Percentiles rank a stretch among this genome's conserved stretches.
phyloP scores from a whole-genome alignment of 768 basidiomycete genomes.

The Gelatoporia subvermispora region DNA sequence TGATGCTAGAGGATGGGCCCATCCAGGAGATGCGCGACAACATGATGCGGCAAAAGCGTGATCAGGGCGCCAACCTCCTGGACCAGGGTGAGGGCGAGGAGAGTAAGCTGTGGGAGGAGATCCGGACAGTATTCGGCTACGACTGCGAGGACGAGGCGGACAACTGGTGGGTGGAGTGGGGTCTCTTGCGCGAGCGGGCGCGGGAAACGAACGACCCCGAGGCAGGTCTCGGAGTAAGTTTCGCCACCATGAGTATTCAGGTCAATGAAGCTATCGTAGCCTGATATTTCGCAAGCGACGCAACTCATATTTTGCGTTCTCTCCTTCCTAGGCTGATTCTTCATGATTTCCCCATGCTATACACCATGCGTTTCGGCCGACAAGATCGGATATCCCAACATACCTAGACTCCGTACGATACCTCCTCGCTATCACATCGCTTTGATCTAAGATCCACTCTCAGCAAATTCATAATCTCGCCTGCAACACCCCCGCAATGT shows the following conservation, averaged over 20 bases:
- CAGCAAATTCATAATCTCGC: too few relatives aligned
- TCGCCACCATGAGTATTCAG: neutral
- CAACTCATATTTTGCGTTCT: too few relatives aligned
- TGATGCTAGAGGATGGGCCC: conserved; percentile 16
- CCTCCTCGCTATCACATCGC: too few relatives aligned
- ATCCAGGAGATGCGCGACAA: conserved; percentile 21
- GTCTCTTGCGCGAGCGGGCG: conserved; percentile 22
- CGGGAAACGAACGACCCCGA: neutral
- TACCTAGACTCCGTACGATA: too few relatives aligned
- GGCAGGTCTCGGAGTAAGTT: neutral
- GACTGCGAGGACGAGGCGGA: conserved; percentile 34
- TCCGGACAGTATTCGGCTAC: conserved; percentile 27
- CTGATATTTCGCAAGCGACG: too few relatives aligned
- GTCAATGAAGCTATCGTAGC: neutral
- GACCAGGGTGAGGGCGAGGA: conserved; percentile 19
- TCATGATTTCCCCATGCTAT: too few relatives aligned
- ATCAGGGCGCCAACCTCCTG: conserved; percentile 17
- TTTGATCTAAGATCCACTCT: too few relatives aligned
- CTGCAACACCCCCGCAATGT: too few relatives aligned
- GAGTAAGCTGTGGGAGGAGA: conserved; percentile 24
- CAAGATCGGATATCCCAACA: too few relatives aligned
- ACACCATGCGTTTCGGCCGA: too few relatives aligned
- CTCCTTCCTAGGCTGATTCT: too few relatives aligned
- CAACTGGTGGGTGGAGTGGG: conserved; percentile 35
- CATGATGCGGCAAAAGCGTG: conserved; percentile 16